Evolutionary conservation across 2,329 filamentous ascomycete genomes (phyloP).

Genomic region (Exophiala sideris): DNA sequence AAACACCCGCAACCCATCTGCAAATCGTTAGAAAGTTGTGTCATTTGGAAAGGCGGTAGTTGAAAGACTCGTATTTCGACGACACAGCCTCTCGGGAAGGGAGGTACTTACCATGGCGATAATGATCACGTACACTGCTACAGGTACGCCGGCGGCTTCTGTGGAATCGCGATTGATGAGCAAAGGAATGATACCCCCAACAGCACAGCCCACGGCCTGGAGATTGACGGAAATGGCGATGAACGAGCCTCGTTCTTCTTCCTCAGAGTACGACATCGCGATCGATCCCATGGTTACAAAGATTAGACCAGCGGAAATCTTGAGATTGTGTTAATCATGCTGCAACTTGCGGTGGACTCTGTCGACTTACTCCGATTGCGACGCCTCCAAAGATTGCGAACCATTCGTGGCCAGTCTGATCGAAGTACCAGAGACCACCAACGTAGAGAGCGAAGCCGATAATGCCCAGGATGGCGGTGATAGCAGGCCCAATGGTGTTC

Average conservation of each 20-base stretch:
- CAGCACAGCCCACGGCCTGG: slow-evolving; percentile 29
- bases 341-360: background rate
- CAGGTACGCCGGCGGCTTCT: slow-evolving; percentile 6
- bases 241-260: slow-evolving; percentile 33
- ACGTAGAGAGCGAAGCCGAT: slow-evolving; percentile 15
- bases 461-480: slow-evolving; percentile 12
- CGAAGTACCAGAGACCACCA: slow-evolving; percentile 15
- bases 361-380: slow-evolving; percentile 2
- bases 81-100: too few species aligned
- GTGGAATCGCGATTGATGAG: slow-evolving; percentile 10
- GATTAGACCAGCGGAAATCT: slow-evolving; percentile 24
- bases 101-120: slow-evolving; percentile 1
- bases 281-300: slow-evolving; percentile 35
- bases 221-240: slow-evolving; percentile 33
- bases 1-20: slow-evolving; percentile 1
- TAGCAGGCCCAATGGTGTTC: slow-evolving; percentile 13
- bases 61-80: too few species aligned
- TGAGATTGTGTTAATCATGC: background rate
- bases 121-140: slow-evolving; percentile 8
- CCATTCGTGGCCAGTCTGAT: slow-evolving; percentile 3
- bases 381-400: slow-evolving; percentile 10
- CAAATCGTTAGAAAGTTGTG: too few species aligned
- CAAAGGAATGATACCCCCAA: slow-evolving; percentile 11
- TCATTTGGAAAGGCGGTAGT: too few species aligned
- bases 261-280: slow-evolving; percentile 34